A percentile compares a stretch with the other conserved stretches of the same genome.
These are phyloP conservation scores for Sarocladium strictum DNA, from an alignment of 2,329 filamentous ascomycete species.

Conservation along the genomic window DNA sequence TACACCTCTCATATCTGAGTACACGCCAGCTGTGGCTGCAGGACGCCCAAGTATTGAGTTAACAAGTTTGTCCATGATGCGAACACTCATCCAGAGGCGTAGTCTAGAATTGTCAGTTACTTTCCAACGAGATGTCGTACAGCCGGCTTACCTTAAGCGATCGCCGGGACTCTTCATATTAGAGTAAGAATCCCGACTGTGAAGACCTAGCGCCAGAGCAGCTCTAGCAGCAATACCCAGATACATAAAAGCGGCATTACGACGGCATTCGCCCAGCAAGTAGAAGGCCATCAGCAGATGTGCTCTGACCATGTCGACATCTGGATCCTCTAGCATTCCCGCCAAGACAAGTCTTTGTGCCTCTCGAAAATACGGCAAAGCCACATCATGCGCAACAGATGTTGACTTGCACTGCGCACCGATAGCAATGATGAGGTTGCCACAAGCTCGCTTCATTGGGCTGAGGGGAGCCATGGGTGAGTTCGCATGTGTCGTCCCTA, in stretches of 20 bases:
- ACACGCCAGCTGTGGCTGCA: conserved; percentile 26
- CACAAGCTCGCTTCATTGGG: conserved; percentile 10
- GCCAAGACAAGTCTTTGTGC: conserved; percentile 42
- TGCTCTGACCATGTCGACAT: conserved; percentile 42
- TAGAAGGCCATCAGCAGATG: conserved; percentile 55
- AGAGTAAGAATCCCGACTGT: conserved; percentile 29
- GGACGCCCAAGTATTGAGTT: conserved; percentile 32
- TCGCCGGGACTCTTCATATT: conserved; percentile 15
- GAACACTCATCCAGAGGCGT: conserved; percentile 30
- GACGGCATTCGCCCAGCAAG: conserved; percentile 51
- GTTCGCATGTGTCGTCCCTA: conserved; percentile 9
- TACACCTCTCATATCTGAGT: conserved; percentile 19
- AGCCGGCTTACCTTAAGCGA: conserved; percentile 18
- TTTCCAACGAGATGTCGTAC: background rate
- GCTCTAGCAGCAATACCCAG: conserved; percentile 52
- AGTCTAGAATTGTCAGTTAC: conserved; percentile 18
- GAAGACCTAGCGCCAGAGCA: conserved; percentile 50
- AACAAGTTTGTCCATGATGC: conserved; percentile 31
- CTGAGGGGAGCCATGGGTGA: conserved; percentile 4
- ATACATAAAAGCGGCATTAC: conserved; percentile 59
- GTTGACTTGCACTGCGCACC: conserved; percentile 39
- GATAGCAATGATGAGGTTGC: conserved; percentile 44
- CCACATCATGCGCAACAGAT: conserved; percentile 21
- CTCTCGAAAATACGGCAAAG: conserved; percentile 37
- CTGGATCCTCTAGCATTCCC: conserved; percentile 47